Conservation (phyloP, 306 rosid species). For the Fragaria iinumae region DNA sequence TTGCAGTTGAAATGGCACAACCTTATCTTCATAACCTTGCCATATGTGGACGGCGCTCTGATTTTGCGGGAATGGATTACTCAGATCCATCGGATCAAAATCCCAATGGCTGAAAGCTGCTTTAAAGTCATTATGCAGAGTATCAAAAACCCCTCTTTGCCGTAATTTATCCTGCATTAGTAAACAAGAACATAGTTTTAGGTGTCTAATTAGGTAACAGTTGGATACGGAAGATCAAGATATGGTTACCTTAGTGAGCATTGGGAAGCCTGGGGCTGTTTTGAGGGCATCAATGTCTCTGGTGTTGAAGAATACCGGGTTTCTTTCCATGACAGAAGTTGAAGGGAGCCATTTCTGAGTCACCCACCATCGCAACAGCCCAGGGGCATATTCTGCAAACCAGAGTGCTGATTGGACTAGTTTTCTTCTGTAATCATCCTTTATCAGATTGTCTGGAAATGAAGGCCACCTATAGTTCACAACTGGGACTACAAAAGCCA, state of each 20-base stretch:
- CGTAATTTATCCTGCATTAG: slow-evolving; percentile 49
- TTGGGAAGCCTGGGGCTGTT: slow-evolving; percentile 78
- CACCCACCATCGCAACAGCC: slow-evolving; percentile 74
- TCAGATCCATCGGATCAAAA: slow-evolving; percentile 69
- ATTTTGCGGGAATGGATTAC: slow-evolving; percentile 64
- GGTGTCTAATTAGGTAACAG: not conserved
- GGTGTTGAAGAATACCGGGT: slow-evolving; percentile 67
- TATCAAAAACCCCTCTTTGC: slow-evolving; percentile 64
- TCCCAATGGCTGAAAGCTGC: slow-evolving; percentile 79
- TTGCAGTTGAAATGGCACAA: slow-evolving; percentile 79
- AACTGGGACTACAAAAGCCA: slow-evolving; percentile 73
- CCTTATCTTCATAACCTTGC: slow-evolving; percentile 94
- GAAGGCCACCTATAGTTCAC: slow-evolving; percentile 89
- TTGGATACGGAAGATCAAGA: not conserved
- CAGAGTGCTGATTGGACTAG: slow-evolving; percentile 43
- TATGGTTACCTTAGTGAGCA: slow-evolving; percentile 72
- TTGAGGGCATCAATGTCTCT: slow-evolving; percentile 71
- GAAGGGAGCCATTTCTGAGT: slow-evolving; percentile 93
- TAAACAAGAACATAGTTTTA: slow-evolving; percentile 28
- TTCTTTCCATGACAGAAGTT: slow-evolving; percentile 72
- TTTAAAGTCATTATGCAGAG: slow-evolving; percentile 71
- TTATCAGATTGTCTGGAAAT: slow-evolving; percentile 58
- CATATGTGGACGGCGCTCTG: slow-evolving; percentile 68
- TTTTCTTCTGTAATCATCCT: slow-evolving; percentile 67
- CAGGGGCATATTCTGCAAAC: slow-evolving; percentile 65